Base-by-base conservation (phyloP, 1,284 basidiomycete genomes). In the Vanrija pseudolonga region DNA sequence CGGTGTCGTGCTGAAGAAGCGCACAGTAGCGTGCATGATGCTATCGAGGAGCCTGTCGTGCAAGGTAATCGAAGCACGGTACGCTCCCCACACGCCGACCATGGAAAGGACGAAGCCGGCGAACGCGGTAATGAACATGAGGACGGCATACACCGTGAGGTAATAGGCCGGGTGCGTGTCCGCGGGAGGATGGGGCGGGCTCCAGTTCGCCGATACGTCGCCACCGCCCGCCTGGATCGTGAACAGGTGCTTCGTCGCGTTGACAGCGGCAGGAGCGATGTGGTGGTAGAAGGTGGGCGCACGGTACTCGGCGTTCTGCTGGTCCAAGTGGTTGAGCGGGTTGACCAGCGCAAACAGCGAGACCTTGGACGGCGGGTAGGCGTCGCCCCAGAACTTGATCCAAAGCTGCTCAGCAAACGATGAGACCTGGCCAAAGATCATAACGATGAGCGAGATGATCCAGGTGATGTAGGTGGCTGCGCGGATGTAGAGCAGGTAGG, bases 401-500 rank as follows among this genome's bases (percentile, higher is more conserved):
- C 88, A 90, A 8, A 85, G 43, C 74, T 74, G 8, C 85, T 75
- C 73, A 3, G 62, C 64, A 6, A 71, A 52, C 5, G 61, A 58
- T 23, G 87, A n/a, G 80, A 85, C 26, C 82, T 87, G 70, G 39
- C 51, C 49, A n/a, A 63, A 43, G 15, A 69, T 62, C 4, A 77
- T 57, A 7, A 73, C 48, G 28, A 70, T 23, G n/a, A 71, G 48
- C 9, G 64, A 68, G 53, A 70, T 59, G 12, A 55, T 47, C 75
- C 75, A 77, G 4, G 71, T 71, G 36, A 65, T 61, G 51, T 64
- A 68, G 2, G 72, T 72, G 6, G 77, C 76, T 0, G 79, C 75
- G 12, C 69, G 80, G 55, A 92, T 77, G 69, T 91, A 91, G 14
- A 83, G 85, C 59, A 85, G 84, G 70, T 92, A 92, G 43, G 90